Conservation (phyloP, 139 green algal species). For the Tetratostichococcus sp. region DNA sequence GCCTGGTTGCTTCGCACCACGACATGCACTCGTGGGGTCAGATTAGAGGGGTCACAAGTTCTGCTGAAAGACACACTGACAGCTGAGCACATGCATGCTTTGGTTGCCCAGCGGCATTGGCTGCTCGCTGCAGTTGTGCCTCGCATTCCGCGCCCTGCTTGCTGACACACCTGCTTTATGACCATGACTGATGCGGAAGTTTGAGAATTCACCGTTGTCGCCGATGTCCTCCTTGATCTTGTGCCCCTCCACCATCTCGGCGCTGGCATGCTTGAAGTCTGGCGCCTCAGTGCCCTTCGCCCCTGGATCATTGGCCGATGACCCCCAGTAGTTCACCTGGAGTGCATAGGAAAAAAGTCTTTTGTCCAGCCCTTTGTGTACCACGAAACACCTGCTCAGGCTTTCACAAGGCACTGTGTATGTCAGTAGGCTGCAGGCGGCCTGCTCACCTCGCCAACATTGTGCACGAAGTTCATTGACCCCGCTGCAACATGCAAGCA, state of each 20-base stretch:
- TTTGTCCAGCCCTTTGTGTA: conserved; percentile 13
- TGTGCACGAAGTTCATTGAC: conserved; percentile 22
- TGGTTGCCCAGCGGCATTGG: too few species aligned
- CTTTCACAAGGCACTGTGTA: not conserved
- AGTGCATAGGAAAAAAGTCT: not conserved
- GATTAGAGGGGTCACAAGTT: too few species aligned
- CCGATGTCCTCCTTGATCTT: conserved; percentile 11
- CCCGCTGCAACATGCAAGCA: conserved; percentile 4
- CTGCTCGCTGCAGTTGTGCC: too few species aligned
- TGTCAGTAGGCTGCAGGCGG: not conserved
- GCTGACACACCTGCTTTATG: too few species aligned
- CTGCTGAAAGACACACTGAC: too few species aligned
- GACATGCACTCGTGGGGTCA: too few species aligned
- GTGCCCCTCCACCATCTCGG: conserved; percentile 6
- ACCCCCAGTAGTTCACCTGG: conserved; percentile 30
- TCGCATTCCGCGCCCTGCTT: too few species aligned
- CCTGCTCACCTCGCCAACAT: conserved; percentile 15
- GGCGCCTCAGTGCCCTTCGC: conserved; percentile 16
- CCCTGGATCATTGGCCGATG: conserved; percentile 20
- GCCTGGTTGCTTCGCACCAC: too few species aligned
- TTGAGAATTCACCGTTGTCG: conserved; percentile 1
- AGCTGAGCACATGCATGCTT: too few species aligned
- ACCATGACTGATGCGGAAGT: too few species aligned
- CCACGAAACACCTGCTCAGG: not conserved
- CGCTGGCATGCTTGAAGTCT: not conserved